Evolutionary conservation across 768 basidiomycete species (phyloP).

Genomic region (Lactifluus echinatus): DNA sequence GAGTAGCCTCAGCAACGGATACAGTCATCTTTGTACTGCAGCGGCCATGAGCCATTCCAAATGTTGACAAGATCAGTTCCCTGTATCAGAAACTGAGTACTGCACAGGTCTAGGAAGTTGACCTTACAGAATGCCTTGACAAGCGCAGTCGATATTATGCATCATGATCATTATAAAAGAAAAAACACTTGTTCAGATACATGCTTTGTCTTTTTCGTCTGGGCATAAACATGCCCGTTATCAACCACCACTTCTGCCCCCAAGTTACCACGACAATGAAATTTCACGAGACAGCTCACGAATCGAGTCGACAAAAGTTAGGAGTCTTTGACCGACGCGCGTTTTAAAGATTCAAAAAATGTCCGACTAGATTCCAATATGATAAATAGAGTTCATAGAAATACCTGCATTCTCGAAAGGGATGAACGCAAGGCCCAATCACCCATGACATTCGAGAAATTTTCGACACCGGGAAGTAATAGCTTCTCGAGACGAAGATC

Average conservation of each 20-base stretch:
- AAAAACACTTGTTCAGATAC: not conserved
- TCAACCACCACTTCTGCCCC: not conserved
- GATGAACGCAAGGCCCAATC: constrained; percentile 1
- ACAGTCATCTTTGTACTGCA: not conserved
- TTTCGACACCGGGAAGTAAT: not conserved
- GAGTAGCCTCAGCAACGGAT: not conserved
- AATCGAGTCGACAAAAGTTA: not conserved
- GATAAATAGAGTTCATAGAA: constrained; percentile 7
- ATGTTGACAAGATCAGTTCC: too few species aligned
- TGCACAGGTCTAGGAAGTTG: not conserved
- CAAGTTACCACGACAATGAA: not conserved
- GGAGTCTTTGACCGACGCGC: constrained; percentile 7
- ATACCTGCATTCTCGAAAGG: not conserved
- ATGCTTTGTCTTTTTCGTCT: not conserved
- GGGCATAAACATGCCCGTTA: not conserved
- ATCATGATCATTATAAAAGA: not conserved
- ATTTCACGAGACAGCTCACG: constrained; percentile 10
- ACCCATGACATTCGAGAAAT: constrained; percentile 2
- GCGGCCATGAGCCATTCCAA: not conserved
- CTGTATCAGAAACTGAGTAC: not conserved
- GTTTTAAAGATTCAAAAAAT: constrained; percentile 24
- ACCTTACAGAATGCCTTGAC: not conserved
- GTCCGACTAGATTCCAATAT: not conserved
- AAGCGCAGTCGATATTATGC: not conserved
- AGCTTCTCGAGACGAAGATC: constrained; percentile 6